Evolutionary conservation across 2,329 filamentous ascomycete species (phyloP).

Genomic region (Aspergillus flavus): DNA sequence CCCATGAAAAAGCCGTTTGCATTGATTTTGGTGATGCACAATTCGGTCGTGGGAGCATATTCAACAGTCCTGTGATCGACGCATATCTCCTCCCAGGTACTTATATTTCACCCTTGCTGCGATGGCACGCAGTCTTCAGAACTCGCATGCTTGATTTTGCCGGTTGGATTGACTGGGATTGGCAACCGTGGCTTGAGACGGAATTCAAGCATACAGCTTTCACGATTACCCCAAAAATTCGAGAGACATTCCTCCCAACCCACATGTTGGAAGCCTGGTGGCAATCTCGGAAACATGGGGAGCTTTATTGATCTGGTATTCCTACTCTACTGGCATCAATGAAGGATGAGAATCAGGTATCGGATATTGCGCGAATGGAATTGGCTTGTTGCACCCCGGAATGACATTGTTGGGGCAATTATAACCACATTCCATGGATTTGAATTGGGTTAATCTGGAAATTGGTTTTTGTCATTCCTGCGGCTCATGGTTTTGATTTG

Average conservation of each 20-base stretch:
- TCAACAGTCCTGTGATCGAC: constrained; percentile 13
- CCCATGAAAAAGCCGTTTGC: constrained; percentile 14
- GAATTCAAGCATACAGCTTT: constrained; percentile 24
- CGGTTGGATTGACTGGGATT: constrained; percentile 29
- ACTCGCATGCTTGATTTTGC: constrained; percentile 9
- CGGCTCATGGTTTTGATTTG: no score
- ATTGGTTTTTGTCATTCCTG: no score
- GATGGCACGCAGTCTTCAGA: constrained; percentile 14
- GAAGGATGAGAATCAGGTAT: background rate
- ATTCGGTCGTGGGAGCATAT: constrained; percentile 15
- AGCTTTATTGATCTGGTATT: background rate
- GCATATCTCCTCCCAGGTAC: constrained; percentile 13
- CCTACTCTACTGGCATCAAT: background rate
- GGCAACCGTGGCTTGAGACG: constrained; percentile 22
- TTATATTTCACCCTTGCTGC: constrained; percentile 24
- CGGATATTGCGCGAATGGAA: background rate
- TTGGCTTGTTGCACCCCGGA: no score
- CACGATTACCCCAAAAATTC: constrained; percentile 22
- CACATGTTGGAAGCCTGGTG: background rate
- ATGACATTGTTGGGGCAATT: no score
- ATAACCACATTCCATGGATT: no score
- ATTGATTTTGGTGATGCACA: constrained; percentile 22
- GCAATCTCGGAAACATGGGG: background rate
- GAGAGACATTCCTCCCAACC: constrained; percentile 5
- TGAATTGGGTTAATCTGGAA: no score